Base-by-base conservation (phyloP, 75 land plant species). In the Isoetes taiwanensis region DNA sequence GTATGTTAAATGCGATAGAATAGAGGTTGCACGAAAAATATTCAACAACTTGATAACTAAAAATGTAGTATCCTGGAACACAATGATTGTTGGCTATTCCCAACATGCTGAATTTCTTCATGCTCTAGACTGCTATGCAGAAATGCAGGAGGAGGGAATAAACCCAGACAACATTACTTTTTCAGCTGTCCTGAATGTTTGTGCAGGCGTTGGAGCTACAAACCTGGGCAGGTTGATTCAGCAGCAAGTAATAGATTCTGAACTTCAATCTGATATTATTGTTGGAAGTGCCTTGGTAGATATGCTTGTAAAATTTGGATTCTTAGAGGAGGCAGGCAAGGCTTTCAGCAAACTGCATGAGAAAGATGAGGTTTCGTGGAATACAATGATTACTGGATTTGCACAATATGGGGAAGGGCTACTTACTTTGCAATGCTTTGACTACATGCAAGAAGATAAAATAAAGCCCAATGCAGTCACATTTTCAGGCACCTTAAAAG, bases 1-100 rank as follows among this genome's bases (percentile, higher is more conserved):
- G 81, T 82, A 78, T 58, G 74, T 76, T n/a, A 79, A 76, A 17
- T 78, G 78, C 62, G 82, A 82, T n/a, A 77, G 65, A 53, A 31
- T 82, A 2, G 38, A 39, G 12, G 69, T 59, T 34, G 71, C 82
- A 64, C 41, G 25, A 12, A 2, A 54, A 33, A 63, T 74, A 23
- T 82, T 82, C 34, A 48, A 54, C 25, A 56, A 52, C 1, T 72
- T 82, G 32, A 19, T 23, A 1, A 42, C 28, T 4, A 76, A 52
- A 11, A 62, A 61, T 59, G 35, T 67, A 6, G 50, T 71, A 32
- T 71, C 78, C 28, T 76, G 78, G 74, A 76, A 76, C 34, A 46
- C 67, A 0, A 63, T 76, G 70, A 62, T 76, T 1, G 59, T 60
- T 5, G 59, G 64, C 30, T 71, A 66, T 67, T 56, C 52, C 14